Evolutionary conservation across 2,329 filamentous ascomycete species (phyloP).

Genomic region (Fusarium tjaetaba): DNA sequence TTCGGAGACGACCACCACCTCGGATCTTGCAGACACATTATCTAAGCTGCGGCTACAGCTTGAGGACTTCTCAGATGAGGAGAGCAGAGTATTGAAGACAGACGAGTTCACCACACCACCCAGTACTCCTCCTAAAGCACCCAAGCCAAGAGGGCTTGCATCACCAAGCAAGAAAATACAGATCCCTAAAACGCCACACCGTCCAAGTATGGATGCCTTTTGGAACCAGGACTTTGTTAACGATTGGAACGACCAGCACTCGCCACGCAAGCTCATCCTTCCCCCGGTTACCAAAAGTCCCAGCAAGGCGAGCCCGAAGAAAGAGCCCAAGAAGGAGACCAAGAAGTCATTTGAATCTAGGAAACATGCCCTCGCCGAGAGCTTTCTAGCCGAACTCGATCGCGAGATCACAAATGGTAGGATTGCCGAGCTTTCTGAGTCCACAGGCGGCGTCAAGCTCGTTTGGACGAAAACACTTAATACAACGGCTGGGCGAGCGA

Average conservation of each 20-base stretch:
- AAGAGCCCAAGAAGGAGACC: conserved; percentile 50
- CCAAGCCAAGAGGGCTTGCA: conserved; percentile 32
- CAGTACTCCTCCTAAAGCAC: conserved; percentile 31
- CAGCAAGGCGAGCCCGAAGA: conserved; percentile 46
- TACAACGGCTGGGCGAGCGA: conserved; percentile 80
- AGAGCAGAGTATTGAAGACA: conserved; percentile 8
- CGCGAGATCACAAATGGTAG: conserved; percentile 67
- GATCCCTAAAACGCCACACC: conserved; percentile 65
- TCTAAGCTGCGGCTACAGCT: conserved; percentile 41
- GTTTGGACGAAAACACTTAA: conserved; percentile 82
- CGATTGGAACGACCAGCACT: conserved; percentile 72
- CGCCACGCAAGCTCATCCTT: conserved; percentile 57
- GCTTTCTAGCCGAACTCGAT: conserved; percentile 78
- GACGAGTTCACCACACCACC: conserved; percentile 36
- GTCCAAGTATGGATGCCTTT: conserved; percentile 65
- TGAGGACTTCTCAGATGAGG: conserved; percentile 39
- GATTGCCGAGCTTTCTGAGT: conserved; percentile 65
- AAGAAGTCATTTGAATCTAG: conserved; percentile 70
- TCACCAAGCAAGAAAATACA: conserved; percentile 47
- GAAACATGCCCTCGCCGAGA: conserved; percentile 70
- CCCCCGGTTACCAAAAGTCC: conserved; percentile 43
- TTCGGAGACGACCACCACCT: conserved; percentile 13
- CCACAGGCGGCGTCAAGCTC: conserved; percentile 76
- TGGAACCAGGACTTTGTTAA: conserved; percentile 69
- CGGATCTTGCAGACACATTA: conserved; percentile 39